Conservation (phyloP, 345 rosid species). For the Laguncularia racemosa region DNA sequence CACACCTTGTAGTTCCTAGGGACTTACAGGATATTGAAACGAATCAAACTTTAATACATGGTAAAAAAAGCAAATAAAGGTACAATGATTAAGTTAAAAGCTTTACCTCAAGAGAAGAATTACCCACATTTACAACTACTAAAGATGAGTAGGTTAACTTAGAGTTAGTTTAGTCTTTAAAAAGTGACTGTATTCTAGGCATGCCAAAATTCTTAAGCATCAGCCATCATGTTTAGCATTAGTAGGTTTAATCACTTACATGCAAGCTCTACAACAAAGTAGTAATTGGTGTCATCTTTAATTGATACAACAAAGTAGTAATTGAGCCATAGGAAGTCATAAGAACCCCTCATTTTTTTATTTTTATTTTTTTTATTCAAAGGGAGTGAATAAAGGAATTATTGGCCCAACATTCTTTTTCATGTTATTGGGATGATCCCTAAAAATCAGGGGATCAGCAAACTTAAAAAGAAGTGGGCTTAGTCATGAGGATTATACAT, state of each 20-base stretch:
- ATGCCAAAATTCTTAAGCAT: conserved; percentile 11
- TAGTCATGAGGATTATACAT: too few relatives aligned
- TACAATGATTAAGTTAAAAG: neutral
- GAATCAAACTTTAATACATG: neutral
- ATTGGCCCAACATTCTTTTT: conserved; percentile 52
- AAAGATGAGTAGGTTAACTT: neutral
- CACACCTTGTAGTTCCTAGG: conserved; percentile 15
- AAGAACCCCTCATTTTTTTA: conserved; percentile 64
- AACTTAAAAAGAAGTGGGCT: conserved; percentile 28
- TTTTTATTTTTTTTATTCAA: conserved; percentile 45
- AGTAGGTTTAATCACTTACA: conserved; percentile 10
- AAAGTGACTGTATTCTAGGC: neutral
- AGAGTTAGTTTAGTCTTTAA: neutral
- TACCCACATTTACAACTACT: neutral
- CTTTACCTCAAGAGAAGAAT: conserved; percentile 7
- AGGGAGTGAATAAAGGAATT: conserved; percentile 46
- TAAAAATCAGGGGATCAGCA: conserved; percentile 50
- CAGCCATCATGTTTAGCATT: neutral
- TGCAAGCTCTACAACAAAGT: conserved; percentile 8
- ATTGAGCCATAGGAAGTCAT: conserved; percentile 36
- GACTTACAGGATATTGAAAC: conserved; percentile 14
- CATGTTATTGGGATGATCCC: conserved; percentile 68
- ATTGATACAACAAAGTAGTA: conserved; percentile 11
- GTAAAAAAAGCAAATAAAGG: neutral
- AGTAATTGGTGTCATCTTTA: conserved; percentile 32